Base-by-base conservation (phyloP, 1,139 yeast genomes). In the Lodderomyces metapsilosis region DNA sequence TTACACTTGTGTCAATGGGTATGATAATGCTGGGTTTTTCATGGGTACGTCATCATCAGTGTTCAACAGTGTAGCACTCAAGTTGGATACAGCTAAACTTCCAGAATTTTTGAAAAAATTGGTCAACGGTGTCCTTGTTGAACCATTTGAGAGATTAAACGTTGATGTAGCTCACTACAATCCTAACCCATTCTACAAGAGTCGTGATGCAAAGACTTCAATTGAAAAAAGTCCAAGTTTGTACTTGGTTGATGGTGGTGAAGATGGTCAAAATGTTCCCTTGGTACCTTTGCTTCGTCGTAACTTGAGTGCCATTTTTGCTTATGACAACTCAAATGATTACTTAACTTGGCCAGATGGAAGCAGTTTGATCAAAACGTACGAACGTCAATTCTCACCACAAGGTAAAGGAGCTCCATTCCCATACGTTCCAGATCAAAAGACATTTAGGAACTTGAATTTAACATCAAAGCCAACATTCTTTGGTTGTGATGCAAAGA, bases 41-140 rank as follows among this genome's bases (percentile, higher is more conserved):
- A 66, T 85, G 70, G 96, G 95, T 35, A 83, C 95, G 2, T 85
- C 95, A 0, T 84, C 95, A 0, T 73, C 92, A 1, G 67, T 88
- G 43, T 88, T 88, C 66, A 87, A 87, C 62, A 80, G 80, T 56
- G 80, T 84, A 52, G 59, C 85, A 77, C 44, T 62, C 84, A 47
- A 83, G 82, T 45, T 68, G 73, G 48, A 66, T 61, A 7, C 58
- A 57, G 23, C 67, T 72, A 45, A 57, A 73, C 12, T 68, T 82
- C 1, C 71, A 79, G 30, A 58, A 78, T 27, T 61, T 74, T 21
- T 76, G 6, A 76, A 76, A 52, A 63, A 70, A 35, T 54, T 84
- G 22, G 56, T 76, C 9, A 62, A 64, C 24, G 56, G 61, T 37
- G 69, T 80, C 53, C 68, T 83, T 49, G 47, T 52, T 4, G 71